Percentiles rank a stretch among this genome's conserved stretches.
phyloP scores from a whole-genome alignment of 176 grass and related monocot genomes.

The Zizania latifolia region DNA sequence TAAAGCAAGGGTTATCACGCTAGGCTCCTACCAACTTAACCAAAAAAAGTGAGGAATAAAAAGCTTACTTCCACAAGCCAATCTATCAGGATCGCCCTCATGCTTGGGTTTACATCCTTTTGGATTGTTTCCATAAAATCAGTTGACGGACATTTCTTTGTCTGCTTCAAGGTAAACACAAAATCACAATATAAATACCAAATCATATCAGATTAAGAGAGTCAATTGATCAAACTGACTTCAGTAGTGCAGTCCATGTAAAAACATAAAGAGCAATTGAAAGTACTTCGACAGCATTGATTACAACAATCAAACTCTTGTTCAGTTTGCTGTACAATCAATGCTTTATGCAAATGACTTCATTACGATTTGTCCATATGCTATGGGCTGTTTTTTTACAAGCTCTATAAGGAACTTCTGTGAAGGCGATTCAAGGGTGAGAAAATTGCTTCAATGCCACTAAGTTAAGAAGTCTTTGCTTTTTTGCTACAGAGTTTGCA shows the following conservation, averaged over 20 bases:
- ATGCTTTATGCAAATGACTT: background rate
- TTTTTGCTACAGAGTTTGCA: too few species aligned
- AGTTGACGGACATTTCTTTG: slow-evolving; percentile 67
- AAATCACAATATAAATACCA: background rate
- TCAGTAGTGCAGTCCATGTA: background rate
- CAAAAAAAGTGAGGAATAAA: background rate
- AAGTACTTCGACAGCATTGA: background rate
- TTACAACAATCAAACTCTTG: background rate
- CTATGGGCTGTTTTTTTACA: background rate
- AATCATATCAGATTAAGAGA: too few species aligned
- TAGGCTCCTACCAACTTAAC: background rate
- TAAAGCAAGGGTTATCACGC: background rate
- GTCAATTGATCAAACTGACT: background rate
- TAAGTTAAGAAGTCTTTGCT: too few species aligned
- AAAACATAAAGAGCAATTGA: background rate
- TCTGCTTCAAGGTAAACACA: slow-evolving; percentile 38
- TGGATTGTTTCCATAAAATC: slow-evolving; percentile 92
- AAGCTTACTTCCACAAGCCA: slow-evolving; percentile 95
- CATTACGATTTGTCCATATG: background rate
- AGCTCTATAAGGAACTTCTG: background rate
- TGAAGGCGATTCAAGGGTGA: background rate
- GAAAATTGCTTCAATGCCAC: too few species aligned
- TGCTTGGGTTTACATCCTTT: slow-evolving; percentile 84
- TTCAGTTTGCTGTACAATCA: background rate
- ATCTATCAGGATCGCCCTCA: slow-evolving; percentile 93